A percentile compares a stretch with the other conserved stretches of the same genome.
Evolutionary conservation across 1,139 yeast species (phyloP).

Genomic region (Geotrichum aggregatum): DNA sequence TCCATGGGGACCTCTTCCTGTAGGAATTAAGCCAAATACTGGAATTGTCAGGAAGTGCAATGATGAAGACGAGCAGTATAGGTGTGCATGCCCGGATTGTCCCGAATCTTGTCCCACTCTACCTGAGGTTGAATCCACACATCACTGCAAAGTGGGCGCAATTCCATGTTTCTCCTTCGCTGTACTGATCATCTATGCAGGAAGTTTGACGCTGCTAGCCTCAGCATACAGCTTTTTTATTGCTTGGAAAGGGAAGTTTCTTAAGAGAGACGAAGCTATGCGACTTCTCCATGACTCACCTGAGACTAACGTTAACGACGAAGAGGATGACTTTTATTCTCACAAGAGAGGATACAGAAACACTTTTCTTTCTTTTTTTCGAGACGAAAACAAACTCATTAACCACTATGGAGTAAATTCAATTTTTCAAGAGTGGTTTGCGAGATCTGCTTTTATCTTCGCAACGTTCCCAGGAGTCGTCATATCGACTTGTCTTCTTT

Average conservation of each 20-base stretch:
- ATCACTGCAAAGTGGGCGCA: constrained; percentile 55
- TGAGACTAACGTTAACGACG: constrained; percentile 29
- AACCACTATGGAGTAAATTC: constrained; percentile 46
- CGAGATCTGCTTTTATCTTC: constrained; percentile 46
- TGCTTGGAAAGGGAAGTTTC: constrained; percentile 19
- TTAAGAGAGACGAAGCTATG: constrained; percentile 25
- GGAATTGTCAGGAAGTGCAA: constrained; percentile 54
- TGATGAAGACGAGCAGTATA: constrained; percentile 51
- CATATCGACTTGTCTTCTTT: constrained; percentile 45
- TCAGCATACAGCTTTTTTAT: constrained; percentile 34
- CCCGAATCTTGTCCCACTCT: constrained; percentile 70
- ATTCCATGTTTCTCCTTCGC: constrained; percentile 72
- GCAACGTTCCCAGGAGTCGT: constrained; percentile 52
- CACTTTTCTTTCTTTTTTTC: constrained; percentile 12
- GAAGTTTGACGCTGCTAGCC: constrained; percentile 42
- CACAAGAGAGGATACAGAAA: constrained; percentile 10
- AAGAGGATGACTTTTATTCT: constrained; percentile 17
- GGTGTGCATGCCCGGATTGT: constrained; percentile 92
- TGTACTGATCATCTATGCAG: constrained; percentile 51
- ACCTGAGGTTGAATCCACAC: constrained; percentile 40
- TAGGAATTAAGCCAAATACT: constrained; percentile 32
- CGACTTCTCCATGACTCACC: constrained; percentile 27
- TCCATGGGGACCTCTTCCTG: constrained; percentile 45
- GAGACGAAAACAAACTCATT: constrained; percentile 25
- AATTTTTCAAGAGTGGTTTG: constrained; percentile 45